Base-by-base conservation (phyloP, 257 asterid species). In the Fraxinus anomala region DNA sequence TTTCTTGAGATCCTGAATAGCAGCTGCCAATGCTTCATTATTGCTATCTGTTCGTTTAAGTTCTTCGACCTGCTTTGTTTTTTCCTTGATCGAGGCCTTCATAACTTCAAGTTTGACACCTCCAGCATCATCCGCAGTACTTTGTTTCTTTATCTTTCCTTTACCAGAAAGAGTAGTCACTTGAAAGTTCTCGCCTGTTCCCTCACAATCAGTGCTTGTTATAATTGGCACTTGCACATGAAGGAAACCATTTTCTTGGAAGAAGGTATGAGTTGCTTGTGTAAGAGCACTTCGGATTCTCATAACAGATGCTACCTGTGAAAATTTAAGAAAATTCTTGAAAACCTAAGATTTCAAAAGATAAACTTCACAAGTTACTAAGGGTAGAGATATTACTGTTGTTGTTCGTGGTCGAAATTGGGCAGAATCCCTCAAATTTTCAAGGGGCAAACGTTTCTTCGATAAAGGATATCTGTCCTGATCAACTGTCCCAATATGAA, bases 401-500 rank as follows among this genome's bases (percentile, higher is more conserved):
- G 93, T 90, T 63, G 98, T 91, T 40, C 99, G 89, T 19, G 96
- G 91, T n/a, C 97, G 89, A 61, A 93, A 90, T 69, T 95, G 98
- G 40, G 94, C 63, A 11, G 75, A 83, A 79, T 92, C 92, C 54
- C 98, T 86, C 76, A 94, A 73, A 5, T 72, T 80, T 42, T 89
- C 97, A 31, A 93, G 82, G 69, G 98, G 98, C 87, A 95, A 73
- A 59, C 94, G 96, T 71, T 88, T 95, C 90, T 85, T 93, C 0
- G 99, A 87, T 34, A 95, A 77, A 67, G 92, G 99, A 73, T 95
- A 92, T 39, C 77, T 86, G 49, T 86, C 85, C 37, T 79, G 88
- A 79, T 92, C 96, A 21, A 92, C 96, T 1, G 75, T 54, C 28
- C 98, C 99, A 71, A 95, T 74, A 70, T 88, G 94, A 51, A 89